These are phyloP conservation scores for Galeopsis tetrahit DNA, from an alignment of 257 asterid genomes.

Conservation along the genomic window DNA sequence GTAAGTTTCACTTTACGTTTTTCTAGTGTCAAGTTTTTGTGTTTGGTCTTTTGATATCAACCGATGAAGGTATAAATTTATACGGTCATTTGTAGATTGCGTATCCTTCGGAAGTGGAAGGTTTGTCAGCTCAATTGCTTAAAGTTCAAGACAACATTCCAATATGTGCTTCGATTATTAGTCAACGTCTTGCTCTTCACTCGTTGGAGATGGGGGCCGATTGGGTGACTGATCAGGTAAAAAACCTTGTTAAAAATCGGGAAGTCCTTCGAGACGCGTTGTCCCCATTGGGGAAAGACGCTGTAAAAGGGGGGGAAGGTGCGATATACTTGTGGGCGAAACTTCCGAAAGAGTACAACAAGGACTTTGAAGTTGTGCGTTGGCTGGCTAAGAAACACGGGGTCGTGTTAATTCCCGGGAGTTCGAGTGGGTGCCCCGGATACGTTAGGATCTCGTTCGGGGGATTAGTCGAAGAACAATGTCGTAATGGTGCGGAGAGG, in stretches of 20 bases:
- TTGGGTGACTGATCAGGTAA: conserved; percentile 78
- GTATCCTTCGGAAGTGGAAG: conserved; percentile 83
- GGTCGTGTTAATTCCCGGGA: conserved; percentile 75
- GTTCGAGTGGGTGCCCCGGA: conserved; percentile 80
- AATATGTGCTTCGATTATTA: conserved; percentile 83
- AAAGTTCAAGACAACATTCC: conserved; percentile 99
- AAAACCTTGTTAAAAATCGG: conserved; percentile 69
- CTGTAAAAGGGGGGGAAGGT: conserved; percentile 95
- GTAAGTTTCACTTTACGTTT: conserved; percentile 50
- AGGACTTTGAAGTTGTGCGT: conserved; percentile 76
- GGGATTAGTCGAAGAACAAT: conserved; percentile 68
- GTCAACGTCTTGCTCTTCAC: conserved; percentile 82
- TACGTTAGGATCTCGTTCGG: conserved; percentile 82
- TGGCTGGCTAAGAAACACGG: conserved; percentile 82
- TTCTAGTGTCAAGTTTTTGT: background rate
- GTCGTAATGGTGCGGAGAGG: conserved; percentile 70
- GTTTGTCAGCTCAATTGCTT: conserved; percentile 73
- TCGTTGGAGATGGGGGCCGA: conserved; percentile 81
- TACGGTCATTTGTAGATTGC: conserved; percentile 63
- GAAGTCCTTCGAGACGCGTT: conserved; percentile 68
- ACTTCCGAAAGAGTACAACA: conserved; percentile 57
- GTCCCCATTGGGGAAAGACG: conserved; percentile 78
- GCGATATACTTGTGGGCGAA: conserved; percentile 97
- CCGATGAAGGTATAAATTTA: background rate
- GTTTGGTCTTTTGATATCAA: background rate